Conservation (phyloP, 225 moss, liverwort and hornwort genomes). For the Neckera pumila region DNA sequence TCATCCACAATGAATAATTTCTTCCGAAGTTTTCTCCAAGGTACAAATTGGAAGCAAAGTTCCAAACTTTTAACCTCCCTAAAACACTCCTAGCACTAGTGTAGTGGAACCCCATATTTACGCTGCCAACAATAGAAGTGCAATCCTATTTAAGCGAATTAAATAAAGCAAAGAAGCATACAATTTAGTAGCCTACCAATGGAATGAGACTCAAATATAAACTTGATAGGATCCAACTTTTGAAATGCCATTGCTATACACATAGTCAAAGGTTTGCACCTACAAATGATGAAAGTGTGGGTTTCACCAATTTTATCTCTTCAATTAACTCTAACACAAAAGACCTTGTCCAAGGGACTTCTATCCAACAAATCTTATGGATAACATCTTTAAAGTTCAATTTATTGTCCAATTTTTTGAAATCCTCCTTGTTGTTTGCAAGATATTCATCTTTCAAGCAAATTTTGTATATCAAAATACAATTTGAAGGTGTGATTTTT, state of each 20-base stretch:
- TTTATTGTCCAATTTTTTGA: not conserved
- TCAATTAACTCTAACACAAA: not conserved
- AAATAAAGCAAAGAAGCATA: rapidly evolving
- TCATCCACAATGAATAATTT: rapidly evolving
- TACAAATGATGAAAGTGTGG: not conserved
- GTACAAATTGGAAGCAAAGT: not conserved
- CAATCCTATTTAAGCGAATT: not conserved
- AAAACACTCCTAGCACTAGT: not conserved
- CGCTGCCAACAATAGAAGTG: not conserved
- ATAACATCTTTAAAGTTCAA: not conserved
- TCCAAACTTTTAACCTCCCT: not conserved
- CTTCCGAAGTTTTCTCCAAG: rapidly evolving
- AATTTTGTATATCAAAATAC: not conserved
- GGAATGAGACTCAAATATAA: not conserved
- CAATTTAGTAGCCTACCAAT: not conserved
- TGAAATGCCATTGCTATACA: not conserved
- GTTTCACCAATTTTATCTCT: not conserved
- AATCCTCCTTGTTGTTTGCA: not conserved
- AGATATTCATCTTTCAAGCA: not conserved
- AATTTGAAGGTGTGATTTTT: not conserved
- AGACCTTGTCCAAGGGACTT: not conserved
- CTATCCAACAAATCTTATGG: not conserved
- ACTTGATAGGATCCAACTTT: not conserved
- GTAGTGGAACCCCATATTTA: too few species aligned
- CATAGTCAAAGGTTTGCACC: not conserved